Evolutionary conservation across 495 filamentous ascomycete species (phyloP).

Genomic region (Penicillium macrosclerotiorum): DNA sequence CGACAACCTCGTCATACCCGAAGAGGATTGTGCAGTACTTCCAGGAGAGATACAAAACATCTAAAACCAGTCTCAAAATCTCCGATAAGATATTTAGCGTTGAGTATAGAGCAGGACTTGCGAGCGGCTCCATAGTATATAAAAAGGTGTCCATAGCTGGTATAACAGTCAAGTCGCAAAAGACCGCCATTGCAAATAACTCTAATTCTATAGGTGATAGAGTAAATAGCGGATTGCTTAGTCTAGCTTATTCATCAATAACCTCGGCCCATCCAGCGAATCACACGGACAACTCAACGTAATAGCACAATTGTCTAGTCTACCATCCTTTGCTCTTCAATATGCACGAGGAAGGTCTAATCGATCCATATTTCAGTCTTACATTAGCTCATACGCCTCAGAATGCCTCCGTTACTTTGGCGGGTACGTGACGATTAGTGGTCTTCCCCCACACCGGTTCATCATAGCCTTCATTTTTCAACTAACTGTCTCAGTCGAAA

Average conservation of each 20-base stretch:
- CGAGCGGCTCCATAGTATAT: conserved; percentile 56
- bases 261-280: conserved; percentile 30
- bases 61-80: conserved; percentile 39
- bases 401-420: conserved; percentile 17
- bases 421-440: conserved; percentile 28
- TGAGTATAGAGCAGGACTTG: conserved; percentile 55
- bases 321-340: conserved; percentile 59
- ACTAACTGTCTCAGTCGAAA: conserved; percentile 25
- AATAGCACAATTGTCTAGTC: conserved; percentile 23
- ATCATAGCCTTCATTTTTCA: conserved; percentile 12
- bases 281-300: conserved; percentile 25
- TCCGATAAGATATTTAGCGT: conserved; percentile 54
- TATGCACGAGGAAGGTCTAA: conserved; percentile 52
- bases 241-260: conserved; percentile 58
- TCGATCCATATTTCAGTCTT: conserved; percentile 55
- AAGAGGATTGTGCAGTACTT: conserved; percentile 45
- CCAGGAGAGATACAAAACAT: conserved; percentile 43
- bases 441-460: conserved; percentile 24
- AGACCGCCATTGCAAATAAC: conserved; percentile 49
- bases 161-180: conserved; percentile 52
- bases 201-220: conserved; percentile 50
- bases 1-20: conserved; percentile 18
- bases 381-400: conserved; percentile 26
- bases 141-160: conserved; percentile 56
- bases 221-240: conserved; percentile 51